Percentiles rank a stretch among this genome's conserved stretches.
Evolutionary conservation across 495 filamentous ascomycete genomes (phyloP).

Genomic region (Beverwykella pulmonaria): DNA sequence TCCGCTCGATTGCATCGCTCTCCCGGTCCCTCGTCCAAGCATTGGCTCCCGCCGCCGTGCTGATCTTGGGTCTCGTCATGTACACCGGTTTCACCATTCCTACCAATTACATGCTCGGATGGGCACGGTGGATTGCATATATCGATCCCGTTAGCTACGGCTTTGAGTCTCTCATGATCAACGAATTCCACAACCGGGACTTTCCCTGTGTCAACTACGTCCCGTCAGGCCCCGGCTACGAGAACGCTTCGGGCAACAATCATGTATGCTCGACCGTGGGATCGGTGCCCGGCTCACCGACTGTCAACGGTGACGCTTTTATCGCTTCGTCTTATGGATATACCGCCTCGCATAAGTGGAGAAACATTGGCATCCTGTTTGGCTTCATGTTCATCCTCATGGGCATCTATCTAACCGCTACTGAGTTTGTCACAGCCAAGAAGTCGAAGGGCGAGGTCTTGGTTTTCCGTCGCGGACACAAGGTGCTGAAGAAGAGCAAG

Average conservation of each 20-base stretch:
- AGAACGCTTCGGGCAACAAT: conserved; percentile 45
- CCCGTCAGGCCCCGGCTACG: conserved; percentile 59
- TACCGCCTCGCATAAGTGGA: conserved; percentile 66
- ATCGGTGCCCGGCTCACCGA: conserved; percentile 57
- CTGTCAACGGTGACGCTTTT: conserved; percentile 70
- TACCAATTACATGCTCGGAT: conserved; percentile 71
- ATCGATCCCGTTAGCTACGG: conserved; percentile 83
- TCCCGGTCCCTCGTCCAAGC: conserved; percentile 80
- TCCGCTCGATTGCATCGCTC: conserved; percentile 79
- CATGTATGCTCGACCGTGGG: conserved; percentile 66
- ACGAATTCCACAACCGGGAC: conserved; percentile 73
- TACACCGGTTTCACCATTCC: conserved; percentile 93
- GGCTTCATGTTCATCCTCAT: conserved; percentile 73
- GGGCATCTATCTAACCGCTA: conserved; percentile 65
- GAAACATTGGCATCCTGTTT: conserved; percentile 80
- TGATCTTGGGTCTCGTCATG: conserved; percentile 81
- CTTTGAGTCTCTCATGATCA: conserved; percentile 87
- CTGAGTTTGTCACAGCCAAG: conserved; percentile 74
- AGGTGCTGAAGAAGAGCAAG: conserved; percentile 61
- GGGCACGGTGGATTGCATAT: conserved; percentile 88
- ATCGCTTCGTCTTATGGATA: conserved; percentile 64
- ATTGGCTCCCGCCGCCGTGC: conserved; percentile 77
- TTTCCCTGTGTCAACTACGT: conserved; percentile 67
- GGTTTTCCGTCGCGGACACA: conserved; percentile 78
- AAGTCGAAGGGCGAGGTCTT: conserved; percentile 88